These are phyloP conservation scores for Serendipita sp. DNA, from an alignment of 768 basidiomycete species.

Conservation along the genomic window DNA sequence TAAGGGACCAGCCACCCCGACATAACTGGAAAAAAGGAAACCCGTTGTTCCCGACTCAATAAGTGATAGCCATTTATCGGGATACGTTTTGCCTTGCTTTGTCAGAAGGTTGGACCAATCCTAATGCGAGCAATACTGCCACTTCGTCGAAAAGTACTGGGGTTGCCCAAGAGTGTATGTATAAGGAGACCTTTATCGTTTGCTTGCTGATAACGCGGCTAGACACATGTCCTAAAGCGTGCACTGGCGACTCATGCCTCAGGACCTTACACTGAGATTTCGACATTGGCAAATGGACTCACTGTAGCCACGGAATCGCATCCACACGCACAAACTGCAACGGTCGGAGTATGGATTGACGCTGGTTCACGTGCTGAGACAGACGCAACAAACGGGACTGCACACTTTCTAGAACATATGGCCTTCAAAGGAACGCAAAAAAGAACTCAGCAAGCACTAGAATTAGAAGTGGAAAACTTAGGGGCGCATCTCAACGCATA, in stretches of 20 bases:
- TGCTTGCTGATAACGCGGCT: not conserved
- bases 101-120: not conserved
- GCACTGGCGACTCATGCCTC: constrained; percentile 22
- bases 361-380: constrained; percentile 96
- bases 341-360: constrained; percentile 99
- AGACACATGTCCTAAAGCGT: not conserved
- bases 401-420: constrained; percentile 98
- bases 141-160: not conserved
- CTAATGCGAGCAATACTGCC: not conserved
- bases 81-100: not conserved
- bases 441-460: constrained; percentile 76
- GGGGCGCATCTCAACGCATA: constrained; percentile 97
- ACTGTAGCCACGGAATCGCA: constrained; percentile 89
- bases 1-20: too few species aligned
- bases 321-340: constrained; percentile 84
- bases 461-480: constrained; percentile 94
- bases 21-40: too few species aligned
- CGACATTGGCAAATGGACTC: constrained; percentile 86
- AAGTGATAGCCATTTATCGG: too few species aligned
- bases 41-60: too few species aligned
- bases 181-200: not conserved
- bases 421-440: constrained; percentile 91
- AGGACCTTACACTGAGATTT: constrained; percentile 72
- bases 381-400: constrained; percentile 85
- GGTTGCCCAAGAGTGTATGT: not conserved